Base-by-base conservation (phyloP, 305 asterid species). In the Solanum hybrid region DNA sequence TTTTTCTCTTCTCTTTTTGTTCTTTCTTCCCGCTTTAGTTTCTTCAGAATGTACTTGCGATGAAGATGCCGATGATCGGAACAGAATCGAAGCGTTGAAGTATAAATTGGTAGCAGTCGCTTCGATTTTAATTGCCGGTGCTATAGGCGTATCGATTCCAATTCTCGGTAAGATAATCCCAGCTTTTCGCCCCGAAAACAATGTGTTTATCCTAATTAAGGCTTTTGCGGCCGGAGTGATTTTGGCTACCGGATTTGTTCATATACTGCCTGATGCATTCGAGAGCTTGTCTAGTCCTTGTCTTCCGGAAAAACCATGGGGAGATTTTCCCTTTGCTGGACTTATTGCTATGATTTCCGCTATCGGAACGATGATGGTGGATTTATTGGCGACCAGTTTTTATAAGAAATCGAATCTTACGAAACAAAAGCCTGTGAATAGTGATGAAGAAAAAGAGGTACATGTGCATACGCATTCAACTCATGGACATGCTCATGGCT, bases 401-500 rank as follows among this genome's bases (percentile, higher is more conserved):
- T 96, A 93, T 80, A 89, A 91, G 87, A 94, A 92, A 26, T 37
- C 78, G 87, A 93, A 94, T 77, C 90, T 51, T 33, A 31, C 10
- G 92, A 92, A 82, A 74, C 90, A 34, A 89, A 88, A 64, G 20
- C 64, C 75, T 29, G 18, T 84, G 75, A 90, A 80, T 16, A 91
- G 28, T 3, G 94, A 91, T 22, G 95, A 88, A 26, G 98, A 91
- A 67, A 91, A 86, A 39, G 94, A 88, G 35, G 85, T 93, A 6
- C 93, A 91, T 75, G 86, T 91, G 8, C 94, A 92, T 87, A 90
- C 94, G 0, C 96, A 94, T 37, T 92, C 94, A 31, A 89, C 93
- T 5, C 95, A 93, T 83, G 95, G 94, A 34, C 95, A 94, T 86
- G 90, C 94, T 57, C 95, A 91, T 90, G 97, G 95, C 22, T 89